Evolutionary conservation across 2,329 filamentous ascomycete genomes (phyloP).

Genomic region (Blastomyces percursus): DNA sequence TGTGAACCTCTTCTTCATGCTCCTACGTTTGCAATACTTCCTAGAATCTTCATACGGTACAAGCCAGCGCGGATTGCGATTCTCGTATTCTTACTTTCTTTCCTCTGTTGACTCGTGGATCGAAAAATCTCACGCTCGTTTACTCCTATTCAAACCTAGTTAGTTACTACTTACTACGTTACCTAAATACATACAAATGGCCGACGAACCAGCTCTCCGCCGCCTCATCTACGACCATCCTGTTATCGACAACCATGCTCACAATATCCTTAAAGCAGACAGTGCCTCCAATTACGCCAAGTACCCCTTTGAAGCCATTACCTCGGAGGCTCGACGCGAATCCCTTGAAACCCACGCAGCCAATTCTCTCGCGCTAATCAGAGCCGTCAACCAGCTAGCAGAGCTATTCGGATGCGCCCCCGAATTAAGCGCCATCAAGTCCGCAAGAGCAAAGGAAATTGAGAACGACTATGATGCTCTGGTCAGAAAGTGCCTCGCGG

Average conservation of each 20-base stretch:
- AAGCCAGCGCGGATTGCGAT: background rate
- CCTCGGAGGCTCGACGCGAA: constrained; percentile 60
- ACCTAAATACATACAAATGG: constrained; percentile 5
- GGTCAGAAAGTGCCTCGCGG: constrained; percentile 54
- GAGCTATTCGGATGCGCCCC: constrained; percentile 51
- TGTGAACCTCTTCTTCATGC: background rate
- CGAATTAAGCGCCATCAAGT: constrained; percentile 50
- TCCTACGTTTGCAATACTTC: background rate
- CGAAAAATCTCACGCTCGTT: background rate
- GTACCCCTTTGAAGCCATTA: constrained; percentile 50
- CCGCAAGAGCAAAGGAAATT: constrained; percentile 39
- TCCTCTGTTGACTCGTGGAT: background rate
- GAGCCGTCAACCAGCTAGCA: constrained; percentile 58
- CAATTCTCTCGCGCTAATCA: constrained; percentile 56
- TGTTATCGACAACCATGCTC: constrained; percentile 40
- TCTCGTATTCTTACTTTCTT: background rate
- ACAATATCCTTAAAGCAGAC: constrained; percentile 32
- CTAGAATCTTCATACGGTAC: background rate
- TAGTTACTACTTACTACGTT: too few species aligned
- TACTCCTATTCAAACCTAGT: background rate
- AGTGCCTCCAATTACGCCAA: constrained; percentile 24
- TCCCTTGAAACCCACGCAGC: constrained; percentile 50
- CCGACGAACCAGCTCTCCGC: constrained; percentile 19
- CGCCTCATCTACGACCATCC: constrained; percentile 31
- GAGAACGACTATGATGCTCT: constrained; percentile 45